Conservation (phyloP, 2,329 filamentous ascomycete species). For the Pyrenophora tritici-repentis region DNA sequence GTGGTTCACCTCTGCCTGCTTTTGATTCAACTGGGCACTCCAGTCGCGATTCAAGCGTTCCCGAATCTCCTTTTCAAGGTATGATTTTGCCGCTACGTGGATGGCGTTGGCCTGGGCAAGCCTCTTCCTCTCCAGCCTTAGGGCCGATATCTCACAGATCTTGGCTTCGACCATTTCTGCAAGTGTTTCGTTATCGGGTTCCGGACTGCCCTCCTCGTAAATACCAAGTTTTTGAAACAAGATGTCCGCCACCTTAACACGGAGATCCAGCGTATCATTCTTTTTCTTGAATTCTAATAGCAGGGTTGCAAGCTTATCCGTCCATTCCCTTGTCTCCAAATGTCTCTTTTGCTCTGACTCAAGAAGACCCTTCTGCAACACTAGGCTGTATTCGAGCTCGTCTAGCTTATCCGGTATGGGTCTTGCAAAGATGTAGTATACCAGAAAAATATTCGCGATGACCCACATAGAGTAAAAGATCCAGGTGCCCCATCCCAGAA, state of each 20-base stretch:
- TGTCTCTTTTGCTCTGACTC: neutral
- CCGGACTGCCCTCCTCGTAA: neutral
- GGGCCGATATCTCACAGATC: neutral
- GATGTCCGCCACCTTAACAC: neutral
- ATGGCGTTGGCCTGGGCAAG: neutral
- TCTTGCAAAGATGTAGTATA: neutral
- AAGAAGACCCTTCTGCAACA: too few species aligned
- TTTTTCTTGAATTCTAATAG: neutral
- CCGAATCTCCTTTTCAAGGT: neutral
- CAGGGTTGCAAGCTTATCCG: neutral
- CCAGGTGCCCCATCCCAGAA: neutral
- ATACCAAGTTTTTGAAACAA: constrained; percentile 2
- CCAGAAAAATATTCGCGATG: neutral
- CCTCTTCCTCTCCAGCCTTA: neutral
- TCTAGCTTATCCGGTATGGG: neutral
- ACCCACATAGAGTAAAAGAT: neutral
- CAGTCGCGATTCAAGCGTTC: neutral
- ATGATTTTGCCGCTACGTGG: neutral
- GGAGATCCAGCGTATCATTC: neutral
- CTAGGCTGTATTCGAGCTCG: too few species aligned
- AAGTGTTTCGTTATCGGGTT: neutral
- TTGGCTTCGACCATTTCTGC: neutral
- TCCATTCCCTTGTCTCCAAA: neutral
- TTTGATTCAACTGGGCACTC: neutral
- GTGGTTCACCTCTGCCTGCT: neutral